Base-by-base conservation (phyloP, 345 rosid species). In the Salix suchowensis region DNA sequence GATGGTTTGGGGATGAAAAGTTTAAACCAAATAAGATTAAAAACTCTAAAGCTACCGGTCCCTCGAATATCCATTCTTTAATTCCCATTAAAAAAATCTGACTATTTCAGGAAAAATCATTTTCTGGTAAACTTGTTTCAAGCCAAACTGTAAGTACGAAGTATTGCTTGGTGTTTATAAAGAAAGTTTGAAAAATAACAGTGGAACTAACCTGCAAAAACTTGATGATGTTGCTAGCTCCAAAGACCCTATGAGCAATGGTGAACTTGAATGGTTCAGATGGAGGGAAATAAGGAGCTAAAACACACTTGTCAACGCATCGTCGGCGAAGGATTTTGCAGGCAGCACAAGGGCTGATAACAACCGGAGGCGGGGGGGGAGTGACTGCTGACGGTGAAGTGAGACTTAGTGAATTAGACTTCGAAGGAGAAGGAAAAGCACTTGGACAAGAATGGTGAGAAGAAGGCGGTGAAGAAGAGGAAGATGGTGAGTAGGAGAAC, bases 211-310 rank as follows among this genome's bases (percentile, higher is more conserved):
- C 94, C 94, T 89, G 92, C 82, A 91, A 79, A 83, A 88, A 78
- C 80, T 85, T 91, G 84, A 89, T 86, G 85, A 89, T 86, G 76
- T 91, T 89, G 77, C 89, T 87, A 24, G 92, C 92, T 12, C 94
- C 94, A 36, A 88, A 91, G 70, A 89, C 90, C 40, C 91, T 55
- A 40, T 91, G 94, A 76, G 90, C 92, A 77, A 86, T 89, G 86
- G 90, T 81, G 86, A 91, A 91, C 84, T 91, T 91, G 26, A 73
- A 75, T 2, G 94, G 91, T 32, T 89, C 92, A 13, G 89, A 84
- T 24, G 94, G 94, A 13, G 94, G 94, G 70, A 91, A 90, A 75
- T 89, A 91, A 21, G 94, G 92, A n/a, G 94, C 94, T 5, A 91
- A 69, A 37, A 89, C 81, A 67, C 94, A 90, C 64, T 89, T 90